Conservation (phyloP, 768 basidiomycete species). For the Amanita exitialis region DNA sequence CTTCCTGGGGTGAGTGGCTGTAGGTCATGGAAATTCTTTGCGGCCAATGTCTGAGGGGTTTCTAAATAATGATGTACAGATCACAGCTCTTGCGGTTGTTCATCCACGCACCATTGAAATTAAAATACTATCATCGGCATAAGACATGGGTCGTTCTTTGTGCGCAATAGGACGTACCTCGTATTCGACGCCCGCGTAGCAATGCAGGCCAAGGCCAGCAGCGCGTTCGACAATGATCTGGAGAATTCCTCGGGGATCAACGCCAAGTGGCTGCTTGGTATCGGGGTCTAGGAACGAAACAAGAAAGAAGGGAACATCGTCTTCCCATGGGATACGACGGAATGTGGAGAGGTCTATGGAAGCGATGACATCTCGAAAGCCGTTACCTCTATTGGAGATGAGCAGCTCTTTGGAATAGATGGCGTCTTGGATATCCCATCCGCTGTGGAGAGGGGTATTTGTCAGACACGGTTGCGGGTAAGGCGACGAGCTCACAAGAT, state of each 20-base stretch:
- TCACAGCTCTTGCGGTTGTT: background rate
- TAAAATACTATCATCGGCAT: constrained; percentile 55
- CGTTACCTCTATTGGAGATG: constrained; percentile 87
- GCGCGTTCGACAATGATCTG: constrained; percentile 45
- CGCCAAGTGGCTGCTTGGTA: constrained; percentile 63
- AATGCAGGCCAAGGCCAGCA: constrained; percentile 39
- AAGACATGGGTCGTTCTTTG: background rate
- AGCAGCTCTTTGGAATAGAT: constrained; percentile 80
- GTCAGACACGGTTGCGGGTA: background rate
- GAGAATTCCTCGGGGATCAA: constrained; percentile 82
- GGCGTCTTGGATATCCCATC: constrained; percentile 89
- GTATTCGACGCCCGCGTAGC: constrained; percentile 86
- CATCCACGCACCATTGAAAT: constrained; percentile 62
- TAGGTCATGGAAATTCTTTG: constrained; percentile 71
- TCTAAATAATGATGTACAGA: constrained; percentile 34
- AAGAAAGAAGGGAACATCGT: constrained; percentile 88
- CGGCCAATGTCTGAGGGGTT: constrained; percentile 61
- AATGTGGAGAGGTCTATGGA: constrained; percentile 79
- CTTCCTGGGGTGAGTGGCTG: constrained; percentile 87
- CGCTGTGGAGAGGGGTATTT: constrained; percentile 28
- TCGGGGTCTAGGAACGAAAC: constrained; percentile 86
- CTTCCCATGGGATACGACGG: constrained; percentile 87
- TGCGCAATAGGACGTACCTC: constrained; percentile 42
- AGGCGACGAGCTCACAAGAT: constrained; percentile 54
- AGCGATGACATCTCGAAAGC: constrained; percentile 85